Base-by-base conservation (phyloP, 257 asterid genomes). In the Plectranthus barbatus region DNA sequence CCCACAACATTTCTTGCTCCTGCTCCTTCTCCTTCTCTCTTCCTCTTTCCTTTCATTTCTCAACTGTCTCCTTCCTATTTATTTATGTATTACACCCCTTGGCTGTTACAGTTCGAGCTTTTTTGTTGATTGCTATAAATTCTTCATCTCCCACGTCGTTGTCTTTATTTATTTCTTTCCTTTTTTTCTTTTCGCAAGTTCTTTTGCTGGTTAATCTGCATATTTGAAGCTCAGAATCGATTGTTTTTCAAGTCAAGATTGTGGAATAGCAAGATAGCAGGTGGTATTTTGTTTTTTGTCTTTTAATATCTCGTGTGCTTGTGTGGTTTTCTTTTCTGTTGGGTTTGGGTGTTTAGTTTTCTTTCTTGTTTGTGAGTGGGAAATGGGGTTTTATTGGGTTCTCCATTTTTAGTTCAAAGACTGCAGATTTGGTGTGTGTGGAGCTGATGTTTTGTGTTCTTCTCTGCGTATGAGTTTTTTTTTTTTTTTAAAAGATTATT, bases 121-220 rank as follows among this genome's bases (percentile, higher is more conserved):
- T 26, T 26, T 26, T 26, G 31, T 5, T 26, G 31, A 1, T 26
- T 5, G 31, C 31, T 26, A 26, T 26, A 26, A 26, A 5, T 1
- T 26, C 5, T 26, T 26, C 31, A 63, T 58, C 67, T 39, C 70
- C 76, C 76, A 59, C 70, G 39, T 69, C 48, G 23, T 55, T 66
- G 21, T 70, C 71, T 52, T 68, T 55, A 24, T 61, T 42, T 31
- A 4, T 62, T 33, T 18, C 20, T 34, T 1, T 2, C 2, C 70
- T 34, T 70, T 66, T 52, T 68, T 55, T 24, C 54, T 42, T 31
- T 7, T 62, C 40, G 18, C n/a, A 15, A 5, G 3, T 34, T 1
- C 4, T 41, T 29, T 17, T 18, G 14, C 13, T 15, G 15, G 7
- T 47, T 60, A 46, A 39, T 20, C 53, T 24, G 3, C 59, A 18